Evolutionary conservation across 495 filamentous ascomycete species (phyloP).

Genomic region (Penicillium alfredii): DNA sequence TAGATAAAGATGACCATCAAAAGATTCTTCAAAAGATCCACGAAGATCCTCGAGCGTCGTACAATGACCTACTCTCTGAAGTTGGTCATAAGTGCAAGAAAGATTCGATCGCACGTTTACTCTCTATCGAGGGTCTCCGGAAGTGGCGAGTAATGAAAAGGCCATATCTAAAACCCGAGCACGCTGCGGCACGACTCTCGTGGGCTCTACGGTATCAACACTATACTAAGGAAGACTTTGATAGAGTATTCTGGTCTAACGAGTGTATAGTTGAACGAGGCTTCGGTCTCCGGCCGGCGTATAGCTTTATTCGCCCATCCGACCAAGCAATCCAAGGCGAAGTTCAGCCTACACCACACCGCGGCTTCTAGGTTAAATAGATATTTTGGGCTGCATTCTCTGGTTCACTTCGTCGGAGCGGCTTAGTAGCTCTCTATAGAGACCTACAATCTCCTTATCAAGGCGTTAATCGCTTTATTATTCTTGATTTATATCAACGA

Average conservation of each 20-base stretch:
- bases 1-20: conserved; percentile 6
- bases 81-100: conserved; percentile 8
- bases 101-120: conserved; percentile 4
- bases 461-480: conserved; percentile 6
- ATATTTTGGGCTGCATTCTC: conserved; percentile 9
- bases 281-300: neutral
- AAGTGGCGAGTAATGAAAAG: conserved; percentile 4
- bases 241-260: conserved; percentile 4
- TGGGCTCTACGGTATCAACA: neutral
- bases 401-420: conserved; percentile 3
- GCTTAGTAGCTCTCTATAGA: neutral
- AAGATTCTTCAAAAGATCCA: conserved; percentile 4
- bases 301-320: neutral
- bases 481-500: conserved; percentile 6
- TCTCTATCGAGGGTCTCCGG: conserved; percentile 2
- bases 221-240: conserved; percentile 2
- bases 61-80: conserved; percentile 8
- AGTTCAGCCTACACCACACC: conserved; percentile 1
- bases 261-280: conserved; percentile 2
- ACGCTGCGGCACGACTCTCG: neutral
- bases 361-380: conserved; percentile 2
- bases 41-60: conserved; percentile 5
- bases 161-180: neutral
- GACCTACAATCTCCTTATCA: neutral
- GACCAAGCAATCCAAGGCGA: neutral